Evolutionary conservation across 768 basidiomycete genomes (phyloP), one percentile per base, ranked within the genome.

Genomic region (Tulasnella sp.): DNA sequence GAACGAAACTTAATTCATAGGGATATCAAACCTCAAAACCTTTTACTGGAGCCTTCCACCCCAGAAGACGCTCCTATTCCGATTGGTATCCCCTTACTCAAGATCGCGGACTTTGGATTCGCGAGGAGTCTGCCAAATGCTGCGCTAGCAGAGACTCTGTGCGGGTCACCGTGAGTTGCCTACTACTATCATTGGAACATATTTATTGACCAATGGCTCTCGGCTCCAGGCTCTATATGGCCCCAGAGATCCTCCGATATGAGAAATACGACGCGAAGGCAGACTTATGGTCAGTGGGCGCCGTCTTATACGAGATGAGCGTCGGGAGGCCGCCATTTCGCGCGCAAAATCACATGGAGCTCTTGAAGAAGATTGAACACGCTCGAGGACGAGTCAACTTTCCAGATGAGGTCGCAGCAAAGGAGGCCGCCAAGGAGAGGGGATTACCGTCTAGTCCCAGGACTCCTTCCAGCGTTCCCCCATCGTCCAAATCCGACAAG

Each of bases 241-340:
- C 96, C 0, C 96, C 96, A 0, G 96, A 99, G 72, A 98, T 99
- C 66, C 75, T 99, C 10, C 83, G 89, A 15, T 96, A 96, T 70
- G 86, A 98, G 73, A 94, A 94, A 69, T 98, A 99, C 71, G 93
- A 96, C 70, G 94, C 94, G 19, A 95, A 92, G 70, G 96, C 90
- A 10, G 96, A 99, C 69, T 77, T 99, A 1, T 99, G 96, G 96
- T 94, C 91, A 29, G 93, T 98, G 49, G 96, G 96, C 4, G 91
- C 96, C 0, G 94, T 99, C 23, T 74, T 98, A 1, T 99, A 84
- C 73, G 96, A 99, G 71, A 97, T 96, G 86, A 78, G 83, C 17
- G 88, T 91, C 30, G 96, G 94, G 2, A 84, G 83, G 66, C 88
- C 96, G 1, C 96, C 96, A 0, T 99, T 94, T 72, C 84, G 94